Evolutionary conservation across 805 yeast genomes (phyloP).

Genomic region (Cyberlindnera meyerae): DNA sequence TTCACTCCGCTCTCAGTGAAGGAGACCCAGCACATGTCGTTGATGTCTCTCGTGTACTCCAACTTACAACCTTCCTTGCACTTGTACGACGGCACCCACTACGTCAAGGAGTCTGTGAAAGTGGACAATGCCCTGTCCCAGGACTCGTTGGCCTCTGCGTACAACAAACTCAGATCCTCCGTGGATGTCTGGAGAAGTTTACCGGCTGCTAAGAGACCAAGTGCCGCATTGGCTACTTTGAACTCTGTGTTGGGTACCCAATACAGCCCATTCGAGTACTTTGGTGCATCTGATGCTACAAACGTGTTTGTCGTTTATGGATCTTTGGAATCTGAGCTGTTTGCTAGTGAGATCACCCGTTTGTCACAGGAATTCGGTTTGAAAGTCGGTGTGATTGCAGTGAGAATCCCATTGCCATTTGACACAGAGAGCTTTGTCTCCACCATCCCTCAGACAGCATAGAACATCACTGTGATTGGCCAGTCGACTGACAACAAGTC

Average conservation of each 20-base stretch:
- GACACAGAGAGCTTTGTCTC: slow-evolving; percentile 54
- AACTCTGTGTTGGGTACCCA: slow-evolving; percentile 50
- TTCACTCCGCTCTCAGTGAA: slow-evolving; percentile 57
- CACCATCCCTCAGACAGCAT: slow-evolving; percentile 52
- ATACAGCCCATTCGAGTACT: slow-evolving; percentile 63
- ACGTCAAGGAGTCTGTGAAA: slow-evolving; percentile 40
- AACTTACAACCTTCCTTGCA: slow-evolving; percentile 53
- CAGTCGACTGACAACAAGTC: slow-evolving; percentile 38
- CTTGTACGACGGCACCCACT: slow-evolving; percentile 76
- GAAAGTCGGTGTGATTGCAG: slow-evolving; percentile 57
- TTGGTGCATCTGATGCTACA: slow-evolving; percentile 56
- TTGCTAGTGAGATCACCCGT: slow-evolving; percentile 38
- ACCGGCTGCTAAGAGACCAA: slow-evolving; percentile 35
- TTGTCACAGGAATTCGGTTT: slow-evolving; percentile 25
- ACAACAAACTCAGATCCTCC: slow-evolving; percentile 33
- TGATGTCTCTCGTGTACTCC: slow-evolving; percentile 61
- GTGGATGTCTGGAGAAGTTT: slow-evolving; percentile 23
- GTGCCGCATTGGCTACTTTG: slow-evolving; percentile 43
- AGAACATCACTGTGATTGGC: slow-evolving; percentile 62
- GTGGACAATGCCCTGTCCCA: slow-evolving; percentile 40
- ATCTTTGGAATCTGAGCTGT: slow-evolving; percentile 54
- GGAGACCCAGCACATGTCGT: slow-evolving; percentile 65
- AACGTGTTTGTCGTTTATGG: slow-evolving; percentile 84
- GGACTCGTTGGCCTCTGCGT: slow-evolving; percentile 33
- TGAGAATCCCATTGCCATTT: slow-evolving; percentile 80